These are phyloP conservation scores for Pelargonium cotyledonis DNA, from an alignment of 441 rosid genomes.

Conservation along the genomic window DNA sequence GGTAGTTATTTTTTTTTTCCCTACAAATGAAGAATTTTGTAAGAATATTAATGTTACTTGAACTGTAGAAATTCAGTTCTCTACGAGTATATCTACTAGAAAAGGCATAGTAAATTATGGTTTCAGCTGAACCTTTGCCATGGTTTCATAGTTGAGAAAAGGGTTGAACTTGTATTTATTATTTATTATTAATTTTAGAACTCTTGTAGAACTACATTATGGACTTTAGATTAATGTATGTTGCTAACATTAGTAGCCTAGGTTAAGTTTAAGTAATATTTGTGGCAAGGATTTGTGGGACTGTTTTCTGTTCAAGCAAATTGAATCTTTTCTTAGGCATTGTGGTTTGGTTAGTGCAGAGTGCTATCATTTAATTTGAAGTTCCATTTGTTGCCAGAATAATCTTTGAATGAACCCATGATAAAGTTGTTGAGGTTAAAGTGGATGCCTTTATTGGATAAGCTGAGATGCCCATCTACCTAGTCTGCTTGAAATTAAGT, in stretches of 20 bases:
- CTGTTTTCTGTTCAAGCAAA: background rate
- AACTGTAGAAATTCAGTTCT: background rate
- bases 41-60: background rate
- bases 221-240: background rate
- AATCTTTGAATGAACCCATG: conserved; percentile 13
- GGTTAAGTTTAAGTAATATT: background rate
- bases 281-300: background rate
- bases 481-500: conserved; percentile 14
- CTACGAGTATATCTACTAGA: background rate
- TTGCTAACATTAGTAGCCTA: background rate
- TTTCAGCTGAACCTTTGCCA: background rate
- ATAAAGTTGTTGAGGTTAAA: conserved; percentile 19
- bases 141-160: conserved; percentile 8
- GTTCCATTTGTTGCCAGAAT: conserved; percentile 28
- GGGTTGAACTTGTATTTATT: background rate
- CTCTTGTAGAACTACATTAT: conserved; percentile 12
- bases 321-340: background rate
- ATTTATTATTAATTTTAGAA: background rate
- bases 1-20: background rate
- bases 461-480: conserved; percentile 17
- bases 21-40: background rate
- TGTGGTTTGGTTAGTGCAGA: conserved; percentile 10
- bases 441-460: conserved; percentile 19
- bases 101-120: background rate
- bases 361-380: conserved; percentile 16